Percentiles rank a stretch among this genome's conserved stretches.
These are phyloP conservation scores for Gynandropsis gynandra DNA, from an alignment of 345 rosid species.

Conservation along the genomic window DNA sequence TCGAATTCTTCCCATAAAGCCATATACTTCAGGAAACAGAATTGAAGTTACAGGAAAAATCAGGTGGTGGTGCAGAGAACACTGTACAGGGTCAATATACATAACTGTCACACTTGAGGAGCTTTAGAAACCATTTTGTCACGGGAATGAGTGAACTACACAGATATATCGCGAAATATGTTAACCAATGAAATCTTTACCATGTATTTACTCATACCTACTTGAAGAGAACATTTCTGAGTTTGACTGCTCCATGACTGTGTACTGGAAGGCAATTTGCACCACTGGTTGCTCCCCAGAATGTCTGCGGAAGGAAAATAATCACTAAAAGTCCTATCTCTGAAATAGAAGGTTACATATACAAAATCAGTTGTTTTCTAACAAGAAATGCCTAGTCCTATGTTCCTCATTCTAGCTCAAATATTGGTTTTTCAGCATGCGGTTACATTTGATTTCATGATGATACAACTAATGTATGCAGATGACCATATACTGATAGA, in stretches of 20 bases:
- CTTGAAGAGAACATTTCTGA: conserved; percentile 44
- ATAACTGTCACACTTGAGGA: too few species aligned
- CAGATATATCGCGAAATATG: not conserved
- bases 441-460: not conserved
- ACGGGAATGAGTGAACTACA: conserved; percentile 1
- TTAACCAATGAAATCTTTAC: conserved; percentile 1
- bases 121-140: conserved; percentile 12
- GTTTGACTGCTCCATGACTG: conserved; percentile 62
- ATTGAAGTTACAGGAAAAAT: too few species aligned
- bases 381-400: not conserved
- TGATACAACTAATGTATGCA: not conserved
- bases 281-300: conserved; percentile 74
- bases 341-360: not conserved
- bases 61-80: too few species aligned
- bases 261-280: conserved; percentile 94
- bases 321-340: conserved; percentile 8
- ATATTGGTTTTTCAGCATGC: not conserved
- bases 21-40: too few species aligned
- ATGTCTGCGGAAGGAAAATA: conserved; percentile 43
- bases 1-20: not conserved
- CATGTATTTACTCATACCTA: conserved; percentile 45
- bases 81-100: too few species aligned
- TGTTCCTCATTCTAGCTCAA: too few species aligned
- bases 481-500: too few species aligned
- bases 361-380: not conserved